phyloP scores from a whole-genome alignment of 352 stramenopile species.

The Phytophthora pistaciae region DNA sequence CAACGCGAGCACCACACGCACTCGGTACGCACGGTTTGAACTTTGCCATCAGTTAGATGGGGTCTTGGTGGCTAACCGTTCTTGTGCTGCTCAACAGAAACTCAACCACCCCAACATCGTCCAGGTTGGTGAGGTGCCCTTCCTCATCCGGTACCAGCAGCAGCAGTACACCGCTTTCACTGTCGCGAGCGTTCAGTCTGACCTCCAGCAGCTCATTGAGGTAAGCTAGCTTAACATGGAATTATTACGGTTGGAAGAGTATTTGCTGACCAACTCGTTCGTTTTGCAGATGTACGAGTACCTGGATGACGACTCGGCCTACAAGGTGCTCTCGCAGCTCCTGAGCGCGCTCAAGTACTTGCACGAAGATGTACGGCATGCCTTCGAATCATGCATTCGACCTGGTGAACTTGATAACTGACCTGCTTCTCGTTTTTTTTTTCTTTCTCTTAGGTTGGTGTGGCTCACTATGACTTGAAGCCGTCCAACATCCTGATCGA shows the following conservation, averaged over 20 bases:
- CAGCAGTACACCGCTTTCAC: constrained; percentile 84
- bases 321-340: constrained; percentile 75
- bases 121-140: constrained; percentile 61
- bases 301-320: constrained; percentile 66
- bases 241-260: neutral
- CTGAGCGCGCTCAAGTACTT: constrained; percentile 76
- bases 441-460: constrained; percentile 54
- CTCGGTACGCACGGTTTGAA: constrained; percentile 48
- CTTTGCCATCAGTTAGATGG: neutral
- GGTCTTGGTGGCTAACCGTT: constrained; percentile 13
- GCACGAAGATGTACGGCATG: constrained; percentile 64
- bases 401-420: constrained; percentile 3
- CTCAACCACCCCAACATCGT: constrained; percentile 80
- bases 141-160: constrained; percentile 74
- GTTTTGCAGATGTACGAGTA: constrained; percentile 56
- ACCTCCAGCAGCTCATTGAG: constrained; percentile 83
- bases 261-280: neutral
- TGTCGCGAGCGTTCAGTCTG: constrained; percentile 71
- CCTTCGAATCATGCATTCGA: neutral
- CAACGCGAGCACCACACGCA: constrained; percentile 77
- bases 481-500: constrained; percentile 97
- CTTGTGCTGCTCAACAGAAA: constrained; percentile 40
- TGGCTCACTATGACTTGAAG: constrained; percentile 96
- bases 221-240: constrained; percentile 22
- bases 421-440: constrained; percentile 2